Evolutionary conservation across 768 basidiomycete genomes (phyloP), one percentile per base, ranked within the genome.

Genomic region (Pulveroboletus ravenelii): DNA sequence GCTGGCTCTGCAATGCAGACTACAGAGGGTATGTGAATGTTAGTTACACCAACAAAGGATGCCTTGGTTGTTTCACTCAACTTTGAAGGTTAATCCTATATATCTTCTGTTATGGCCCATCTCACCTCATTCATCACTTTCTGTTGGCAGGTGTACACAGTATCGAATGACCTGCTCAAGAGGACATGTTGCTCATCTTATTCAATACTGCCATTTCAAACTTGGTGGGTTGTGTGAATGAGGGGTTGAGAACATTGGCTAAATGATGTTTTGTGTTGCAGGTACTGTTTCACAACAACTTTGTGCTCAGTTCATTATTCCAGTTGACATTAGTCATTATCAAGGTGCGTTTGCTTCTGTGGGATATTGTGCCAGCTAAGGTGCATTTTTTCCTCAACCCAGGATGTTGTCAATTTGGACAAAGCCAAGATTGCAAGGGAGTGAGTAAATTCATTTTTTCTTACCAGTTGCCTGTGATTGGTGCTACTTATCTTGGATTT

Each of bases 191-290:
- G 8, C 72, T 84, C 0, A 82, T 84, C 10, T 66, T 84, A 5
- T 84, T 84, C 61, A 84, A 84, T 49, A 78, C 80, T 1, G 83
- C 82, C 2, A 75, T 84, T 17, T 84, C 82, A 1, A 84, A 84
- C 55, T 55, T 83, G 41, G 82, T 82, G 52, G 9, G 72, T 46
- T 53, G 68, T 9, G 20, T 48, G 5, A 13, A 30, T 2, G 13
- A 9, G 10, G 15, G 5, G 14, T 1, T 41, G 23, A 20, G 10
- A 23, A n/a, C 0, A 5, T 35, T 55, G 31, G 20, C 20, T 23
- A 4, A 23, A 23, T 23, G 20, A 23, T 23, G 50, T 31, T 4
- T n/a, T 2, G 37, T 25, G 46, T 6, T 14, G 31, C 48, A 83
- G 82, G 80, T 84, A 3, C 70, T 83, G 4, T 83, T 82, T 69